These are phyloP conservation scores for Terfezia boudieri DNA, from an alignment of 495 filamentous ascomycete genomes.

Conservation along the genomic window DNA sequence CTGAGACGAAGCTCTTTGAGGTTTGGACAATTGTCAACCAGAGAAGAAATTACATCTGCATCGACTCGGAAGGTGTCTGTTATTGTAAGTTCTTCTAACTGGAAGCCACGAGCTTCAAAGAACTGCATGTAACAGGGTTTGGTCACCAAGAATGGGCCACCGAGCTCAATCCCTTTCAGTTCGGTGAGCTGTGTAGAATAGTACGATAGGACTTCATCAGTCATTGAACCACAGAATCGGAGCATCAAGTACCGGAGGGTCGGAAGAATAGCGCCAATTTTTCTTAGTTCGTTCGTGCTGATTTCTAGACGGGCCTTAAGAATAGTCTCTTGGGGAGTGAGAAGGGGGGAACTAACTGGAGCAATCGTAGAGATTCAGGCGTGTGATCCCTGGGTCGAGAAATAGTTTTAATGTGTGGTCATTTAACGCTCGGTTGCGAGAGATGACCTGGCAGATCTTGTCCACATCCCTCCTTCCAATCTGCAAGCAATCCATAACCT, in stretches of 20 bases:
- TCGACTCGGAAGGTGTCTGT: conserved; percentile 11
- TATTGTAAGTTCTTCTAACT: conserved; percentile 6
- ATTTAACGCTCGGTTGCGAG: conserved; percentile 11
- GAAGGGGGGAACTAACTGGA: conserved; percentile 9
- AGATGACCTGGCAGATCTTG: conserved; percentile 15
- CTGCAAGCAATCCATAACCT: conserved; percentile 6
- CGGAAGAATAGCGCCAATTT: conserved; percentile 10
- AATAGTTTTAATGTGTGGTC: conserved; percentile 14
- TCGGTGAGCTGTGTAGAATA: conserved; percentile 12
- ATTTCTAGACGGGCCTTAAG: conserved; percentile 4
- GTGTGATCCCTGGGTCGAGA: conserved; percentile 7
- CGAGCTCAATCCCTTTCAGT: conserved; percentile 11
- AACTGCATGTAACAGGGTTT: conserved; percentile 8
- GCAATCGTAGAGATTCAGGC: conserved; percentile 13
- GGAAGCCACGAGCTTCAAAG: conserved; percentile 6
- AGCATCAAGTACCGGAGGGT: conserved; percentile 11
- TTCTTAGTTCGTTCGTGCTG: conserved; percentile 7
- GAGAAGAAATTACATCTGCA: conserved; percentile 6
- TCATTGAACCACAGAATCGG: conserved; percentile 10
- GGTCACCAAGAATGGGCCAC: conserved; percentile 14
- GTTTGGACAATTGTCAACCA: conserved; percentile 14
- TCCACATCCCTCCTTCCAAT: conserved; percentile 12
- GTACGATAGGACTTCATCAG: conserved; percentile 12
- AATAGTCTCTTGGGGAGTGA: too few relatives aligned
- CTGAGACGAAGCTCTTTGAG: conserved; percentile 8